These are phyloP conservation scores for Cyclotella choctawhatcheeana DNA, from an alignment of 108 stramenopile species.

Conservation along the genomic window DNA sequence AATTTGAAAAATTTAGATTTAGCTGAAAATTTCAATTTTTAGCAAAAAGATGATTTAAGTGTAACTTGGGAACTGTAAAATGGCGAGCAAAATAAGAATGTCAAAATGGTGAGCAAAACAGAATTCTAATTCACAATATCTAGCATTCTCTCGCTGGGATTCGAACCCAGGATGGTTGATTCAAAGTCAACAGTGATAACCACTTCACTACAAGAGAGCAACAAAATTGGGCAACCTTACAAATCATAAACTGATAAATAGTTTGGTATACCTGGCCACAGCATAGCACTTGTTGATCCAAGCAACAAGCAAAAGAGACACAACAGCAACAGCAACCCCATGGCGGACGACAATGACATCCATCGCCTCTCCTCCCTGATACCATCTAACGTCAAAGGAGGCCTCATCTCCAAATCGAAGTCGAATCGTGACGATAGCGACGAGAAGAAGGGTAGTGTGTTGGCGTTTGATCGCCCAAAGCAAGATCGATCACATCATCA, in stretches of 20 bases:
- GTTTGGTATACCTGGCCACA: not conserved
- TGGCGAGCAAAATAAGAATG: too few species aligned
- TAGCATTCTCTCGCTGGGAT: too few species aligned
- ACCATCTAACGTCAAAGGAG: conserved; percentile 63
- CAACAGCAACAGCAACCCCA: too few species aligned
- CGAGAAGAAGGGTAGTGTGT: not conserved
- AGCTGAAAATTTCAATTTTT: too few species aligned
- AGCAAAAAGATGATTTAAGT: too few species aligned
- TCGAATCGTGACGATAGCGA: conserved; percentile 36
- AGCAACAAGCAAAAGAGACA: conserved; percentile 6
- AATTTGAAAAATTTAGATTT: too few species aligned
- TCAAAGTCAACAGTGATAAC: conserved; percentile 62
- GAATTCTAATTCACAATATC: too few species aligned
- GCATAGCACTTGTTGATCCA: not conserved
- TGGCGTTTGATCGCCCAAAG: conserved; percentile 30
- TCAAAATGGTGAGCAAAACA: too few species aligned
- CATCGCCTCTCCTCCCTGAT: conserved; percentile 67
- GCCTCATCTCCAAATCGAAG: conserved; percentile 44
- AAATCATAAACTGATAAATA: not conserved
- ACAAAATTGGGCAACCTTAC: not conserved
- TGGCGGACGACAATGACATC: conserved; percentile 24
- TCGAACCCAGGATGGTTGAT: conserved; percentile 56
- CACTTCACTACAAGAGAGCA: conserved; percentile 55
- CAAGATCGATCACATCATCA: not conserved
- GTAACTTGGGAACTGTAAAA: too few species aligned